Base-by-base conservation (phyloP, 2,329 filamentous ascomycete species). In the Nigrospora osmanthi region DNA sequence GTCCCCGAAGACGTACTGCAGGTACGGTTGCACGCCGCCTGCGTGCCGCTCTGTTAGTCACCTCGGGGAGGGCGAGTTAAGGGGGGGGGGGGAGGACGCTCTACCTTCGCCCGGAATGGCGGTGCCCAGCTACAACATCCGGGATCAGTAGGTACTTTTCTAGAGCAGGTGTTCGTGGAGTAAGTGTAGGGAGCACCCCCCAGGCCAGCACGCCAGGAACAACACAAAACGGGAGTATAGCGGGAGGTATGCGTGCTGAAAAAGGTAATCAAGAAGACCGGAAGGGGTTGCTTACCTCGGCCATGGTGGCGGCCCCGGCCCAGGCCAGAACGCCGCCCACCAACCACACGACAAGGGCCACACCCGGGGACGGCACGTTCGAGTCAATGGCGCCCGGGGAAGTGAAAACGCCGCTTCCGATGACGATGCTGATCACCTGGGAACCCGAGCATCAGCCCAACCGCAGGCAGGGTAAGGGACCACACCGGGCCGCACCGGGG, bases 361-460 rank as follows among this genome's bases (percentile, higher is more conserved):
- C 65, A 10, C 76, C 79, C 0, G 80, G 79, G 0, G 80, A 83
- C 0, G 78, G 77, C 3, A 82, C 78, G 51, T 83, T 81, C 14
- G 73, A 73, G 53, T 83, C 78, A 47, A 84, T 79, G 11, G 78
- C 71, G 0, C 78, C 77, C 0, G 80, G 80, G 2, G 79, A 82
- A 0, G 80, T 81, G 52, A 84, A 84, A 15, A 84, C 75, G 32
- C 80, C 80, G 43, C 75, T 79, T 9, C 80, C 80, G 40, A 83
- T 81, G 44, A 82, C 78, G 48, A 83, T 77, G 52, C 76, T 78
- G 48, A 83, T 73, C 35, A 28, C 23, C 23, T 28, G 10, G 23
- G 23, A 7, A 10, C 23, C 5, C 23, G 23, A 7, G 23, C 23
- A 28, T 28, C 5, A 28, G 23, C 23, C 6, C 9, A 7, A 28